phyloP scores from a whole-genome alignment of 2,329 filamentous ascomycete genomes.

The Ceratocystis eucalypticola region DNA sequence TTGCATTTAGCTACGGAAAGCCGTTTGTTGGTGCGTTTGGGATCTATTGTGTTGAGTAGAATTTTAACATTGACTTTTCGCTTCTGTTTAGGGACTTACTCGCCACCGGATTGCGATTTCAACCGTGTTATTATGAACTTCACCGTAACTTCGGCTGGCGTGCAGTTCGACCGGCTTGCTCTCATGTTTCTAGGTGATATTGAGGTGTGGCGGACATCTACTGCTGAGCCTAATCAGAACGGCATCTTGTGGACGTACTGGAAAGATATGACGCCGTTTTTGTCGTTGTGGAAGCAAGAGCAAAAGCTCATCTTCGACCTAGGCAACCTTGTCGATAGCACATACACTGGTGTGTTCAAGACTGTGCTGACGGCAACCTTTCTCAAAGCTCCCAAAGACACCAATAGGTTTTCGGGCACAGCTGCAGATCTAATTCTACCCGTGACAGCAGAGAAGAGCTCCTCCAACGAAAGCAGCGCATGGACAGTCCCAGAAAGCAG shows the following conservation, averaged over 20 bases:
- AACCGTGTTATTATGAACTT: conserved; percentile 64
- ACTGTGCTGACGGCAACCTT: conserved; percentile 62
- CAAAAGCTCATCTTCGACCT: conserved; percentile 73
- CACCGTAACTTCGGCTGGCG: conserved; percentile 55
- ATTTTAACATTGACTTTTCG: too few species aligned
- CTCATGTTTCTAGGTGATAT: conserved; percentile 63
- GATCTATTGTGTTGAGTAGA: too few species aligned
- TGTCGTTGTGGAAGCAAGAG: conserved; percentile 51
- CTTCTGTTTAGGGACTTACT: conserved; percentile 40
- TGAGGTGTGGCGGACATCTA: conserved; percentile 74
- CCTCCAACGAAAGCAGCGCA: conserved; percentile 43
- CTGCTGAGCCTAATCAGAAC: conserved; percentile 57
- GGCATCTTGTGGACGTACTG: conserved; percentile 65
- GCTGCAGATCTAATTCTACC: conserved; percentile 56
- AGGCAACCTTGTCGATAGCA: conserved; percentile 54
- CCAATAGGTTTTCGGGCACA: neutral
- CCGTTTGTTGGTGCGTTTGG: conserved; percentile 52
- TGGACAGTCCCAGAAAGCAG: conserved; percentile 53
- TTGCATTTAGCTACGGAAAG: conserved; percentile 57
- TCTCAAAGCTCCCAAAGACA: conserved; percentile 33
- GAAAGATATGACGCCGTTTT: conserved; percentile 65
- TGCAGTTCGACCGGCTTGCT: conserved; percentile 64
- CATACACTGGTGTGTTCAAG: conserved; percentile 61
- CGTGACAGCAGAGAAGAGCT: conserved; percentile 42
- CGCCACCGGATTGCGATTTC: conserved; percentile 55